Conservation (phyloP, 2,329 filamentous ascomycete genomes). For the Pseudopithomyces maydicus region DNA sequence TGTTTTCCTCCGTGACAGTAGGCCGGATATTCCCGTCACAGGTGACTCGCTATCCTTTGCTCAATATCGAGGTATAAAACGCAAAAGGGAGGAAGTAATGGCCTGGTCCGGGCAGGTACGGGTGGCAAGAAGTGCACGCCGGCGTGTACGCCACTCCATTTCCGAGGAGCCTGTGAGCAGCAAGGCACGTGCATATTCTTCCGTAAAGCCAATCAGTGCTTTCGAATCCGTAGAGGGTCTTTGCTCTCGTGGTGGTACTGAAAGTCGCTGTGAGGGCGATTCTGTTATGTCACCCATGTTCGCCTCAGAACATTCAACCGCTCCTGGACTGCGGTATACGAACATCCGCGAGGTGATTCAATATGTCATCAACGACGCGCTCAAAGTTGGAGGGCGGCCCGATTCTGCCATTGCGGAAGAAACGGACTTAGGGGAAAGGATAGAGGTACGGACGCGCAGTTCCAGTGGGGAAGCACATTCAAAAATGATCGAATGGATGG, state of each 20-base stretch:
- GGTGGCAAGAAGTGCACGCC: constrained; percentile 29
- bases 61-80: constrained; percentile 49
- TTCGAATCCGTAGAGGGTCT: constrained; percentile 24
- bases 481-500: constrained; percentile 57
- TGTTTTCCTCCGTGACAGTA: constrained; percentile 39
- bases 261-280: constrained; percentile 27
- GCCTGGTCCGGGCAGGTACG: constrained; percentile 34
- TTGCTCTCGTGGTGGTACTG: constrained; percentile 28
- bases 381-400: constrained; percentile 58
- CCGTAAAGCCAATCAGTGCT: constrained; percentile 14
- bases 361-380: constrained; percentile 57
- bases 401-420: constrained; percentile 56
- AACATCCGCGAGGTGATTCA: constrained; percentile 56
- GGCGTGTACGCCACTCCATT: constrained; percentile 32
- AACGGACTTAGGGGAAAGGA: constrained; percentile 54
- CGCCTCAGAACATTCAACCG: constrained; percentile 47
- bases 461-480: constrained; percentile 51
- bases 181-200: constrained; percentile 22
- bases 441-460: constrained; percentile 53
- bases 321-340: constrained; percentile 54
- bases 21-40: constrained; percentile 51
- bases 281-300: constrained; percentile 37
- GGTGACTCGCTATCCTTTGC: constrained; percentile 48
- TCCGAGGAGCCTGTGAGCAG: constrained; percentile 34
- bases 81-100: constrained; percentile 46